phyloP scores from a whole-genome alignment of 1,284 basidiomycete genomes.

The Tremellales sp. region DNA sequence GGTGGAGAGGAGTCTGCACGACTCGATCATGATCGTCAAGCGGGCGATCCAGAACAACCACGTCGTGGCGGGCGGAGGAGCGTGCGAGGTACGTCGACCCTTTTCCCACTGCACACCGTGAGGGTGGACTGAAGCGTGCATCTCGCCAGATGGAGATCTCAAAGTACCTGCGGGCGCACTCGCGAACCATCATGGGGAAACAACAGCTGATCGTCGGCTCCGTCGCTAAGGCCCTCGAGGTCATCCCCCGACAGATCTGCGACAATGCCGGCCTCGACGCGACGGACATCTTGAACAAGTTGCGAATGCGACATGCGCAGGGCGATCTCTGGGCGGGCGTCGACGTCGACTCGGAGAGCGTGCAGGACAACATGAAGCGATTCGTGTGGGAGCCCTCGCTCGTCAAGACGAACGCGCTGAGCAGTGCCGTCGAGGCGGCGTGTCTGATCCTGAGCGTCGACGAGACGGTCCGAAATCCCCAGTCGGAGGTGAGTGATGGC shows the following conservation, averaged over 20 bases:
- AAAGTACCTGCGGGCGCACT: conserved; percentile 83
- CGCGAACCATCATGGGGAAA: conserved; percentile 91
- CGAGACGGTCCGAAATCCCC: conserved; percentile 89
- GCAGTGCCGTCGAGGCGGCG: conserved; percentile 91
- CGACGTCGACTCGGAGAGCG: conserved; percentile 89
- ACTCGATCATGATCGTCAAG: conserved; percentile 99
- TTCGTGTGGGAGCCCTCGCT: conserved; percentile 99
- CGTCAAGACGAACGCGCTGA: conserved; percentile 93
- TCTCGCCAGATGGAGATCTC: conserved; percentile 85
- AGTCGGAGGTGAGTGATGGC: conserved; percentile 71
- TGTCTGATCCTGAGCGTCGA: conserved; percentile 92
- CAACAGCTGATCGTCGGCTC: conserved; percentile 92
- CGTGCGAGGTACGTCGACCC: conserved; percentile 67
- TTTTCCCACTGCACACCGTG: conserved; percentile 3
- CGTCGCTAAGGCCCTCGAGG: conserved; percentile 94
- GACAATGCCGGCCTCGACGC: conserved; percentile 98
- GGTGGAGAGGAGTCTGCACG: conserved; percentile 94
- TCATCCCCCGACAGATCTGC: conserved; percentile 96
- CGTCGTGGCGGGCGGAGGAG: conserved; percentile 96
- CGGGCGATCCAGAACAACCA: conserved; percentile 92
- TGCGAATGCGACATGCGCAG: conserved; percentile 92
- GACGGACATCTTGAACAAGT: conserved; percentile 94
- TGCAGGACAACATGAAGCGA: conserved; percentile 91
- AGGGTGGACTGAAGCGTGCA: conserved; percentile 1
- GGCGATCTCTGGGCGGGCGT: conserved; percentile 88